Conservation (phyloP, 1,139 yeast genomes). For the Taphrina pruni region DNA sequence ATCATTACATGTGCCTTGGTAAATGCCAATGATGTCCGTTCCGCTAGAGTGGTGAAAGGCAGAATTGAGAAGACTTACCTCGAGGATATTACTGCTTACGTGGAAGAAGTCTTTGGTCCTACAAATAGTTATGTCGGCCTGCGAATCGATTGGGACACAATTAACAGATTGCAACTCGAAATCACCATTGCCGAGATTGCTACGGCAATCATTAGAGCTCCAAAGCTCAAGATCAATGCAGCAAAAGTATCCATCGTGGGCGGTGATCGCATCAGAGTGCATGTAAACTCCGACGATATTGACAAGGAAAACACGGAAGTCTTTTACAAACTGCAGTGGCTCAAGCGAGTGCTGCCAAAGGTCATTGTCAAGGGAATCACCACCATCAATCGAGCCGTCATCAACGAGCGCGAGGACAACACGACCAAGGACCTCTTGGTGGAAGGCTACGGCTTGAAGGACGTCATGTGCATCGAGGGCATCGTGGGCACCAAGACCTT, state of each 20-base stretch:
- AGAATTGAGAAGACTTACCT: constrained; percentile 90
- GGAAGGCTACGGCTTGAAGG: constrained; percentile 95
- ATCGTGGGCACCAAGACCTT: constrained; percentile 83
- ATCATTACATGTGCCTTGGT: constrained; percentile 93
- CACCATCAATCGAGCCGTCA: constrained; percentile 92
- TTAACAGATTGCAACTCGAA: constrained; percentile 88
- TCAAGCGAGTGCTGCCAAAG: constrained; percentile 81
- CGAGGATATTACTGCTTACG: constrained; percentile 82
- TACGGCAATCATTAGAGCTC: constrained; percentile 78
- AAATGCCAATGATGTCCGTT: constrained; percentile 87
- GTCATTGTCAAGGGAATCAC: constrained; percentile 92
- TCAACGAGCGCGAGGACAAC: constrained; percentile 67
- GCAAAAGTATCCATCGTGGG: constrained; percentile 72
- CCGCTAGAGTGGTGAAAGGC: constrained; percentile 98
- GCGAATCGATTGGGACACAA: constrained; percentile 79
- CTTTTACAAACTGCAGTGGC: constrained; percentile 86
- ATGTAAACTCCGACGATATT: constrained; percentile 61
- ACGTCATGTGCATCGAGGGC: constrained; percentile 98
- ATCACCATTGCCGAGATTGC: constrained; percentile 85
- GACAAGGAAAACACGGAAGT: constrained; percentile 64
- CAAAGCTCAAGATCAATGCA: constrained; percentile 80
- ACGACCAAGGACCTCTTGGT: constrained; percentile 62
- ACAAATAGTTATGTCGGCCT: constrained; percentile 79
- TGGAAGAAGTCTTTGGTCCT: constrained; percentile 91
- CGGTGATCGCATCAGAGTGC: constrained; percentile 73